Base-by-base conservation (phyloP, 2,329 filamentous ascomycete genomes). In the Kalmusia sp. region DNA sequence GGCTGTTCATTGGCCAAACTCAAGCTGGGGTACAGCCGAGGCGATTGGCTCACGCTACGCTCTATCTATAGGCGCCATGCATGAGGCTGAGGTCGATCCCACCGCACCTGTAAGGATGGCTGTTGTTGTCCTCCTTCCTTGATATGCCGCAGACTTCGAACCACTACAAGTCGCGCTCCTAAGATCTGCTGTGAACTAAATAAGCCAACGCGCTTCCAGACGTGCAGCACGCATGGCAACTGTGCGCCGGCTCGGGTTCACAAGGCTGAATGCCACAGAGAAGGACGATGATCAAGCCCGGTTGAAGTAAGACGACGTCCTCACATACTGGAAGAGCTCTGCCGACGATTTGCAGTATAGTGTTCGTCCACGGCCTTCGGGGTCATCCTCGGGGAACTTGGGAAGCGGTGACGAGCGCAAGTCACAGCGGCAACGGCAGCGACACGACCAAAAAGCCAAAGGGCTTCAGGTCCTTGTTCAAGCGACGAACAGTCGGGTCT, bases 371-470 rank as follows among this genome's bases (percentile, higher is more conserved):
- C 25, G 49, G 53, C 15, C 49, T 55, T 12, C 39, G 25, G 25
- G 53, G 53, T 15, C 49, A 55, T 49, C 53, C 53, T 33, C 17
- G 19, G 19, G 30, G 14, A 25, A 55, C 53, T 6, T 52, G 49
- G 53, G 44, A 31, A 17, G 57, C 54, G n/a, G 54, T 49, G 30
- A 19, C 47, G 45, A 35, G 43, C 35, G 51, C 46, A 35, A 53
- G 35, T 30, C 14, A 37, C 27, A 49, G 34, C 15, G 17, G 40
- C 35, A 25, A 40, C 35, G 39, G 41, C 51, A 44, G 49, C 47
- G 50, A 62, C 50, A 50, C 31, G 57, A 54, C 49, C 30, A 45
- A 51, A 55, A 51, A 51, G 49, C 28, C 27, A 8, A 57, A 46
- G 24, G 21, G 28, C 28, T 27, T 44, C 15, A 47, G 44, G 43